A percentile compares a stretch with the other conserved stretches of the same genome.
Evolutionary conservation across 257 asterid species (phyloP).

Genomic region (Ilex asprella): DNA sequence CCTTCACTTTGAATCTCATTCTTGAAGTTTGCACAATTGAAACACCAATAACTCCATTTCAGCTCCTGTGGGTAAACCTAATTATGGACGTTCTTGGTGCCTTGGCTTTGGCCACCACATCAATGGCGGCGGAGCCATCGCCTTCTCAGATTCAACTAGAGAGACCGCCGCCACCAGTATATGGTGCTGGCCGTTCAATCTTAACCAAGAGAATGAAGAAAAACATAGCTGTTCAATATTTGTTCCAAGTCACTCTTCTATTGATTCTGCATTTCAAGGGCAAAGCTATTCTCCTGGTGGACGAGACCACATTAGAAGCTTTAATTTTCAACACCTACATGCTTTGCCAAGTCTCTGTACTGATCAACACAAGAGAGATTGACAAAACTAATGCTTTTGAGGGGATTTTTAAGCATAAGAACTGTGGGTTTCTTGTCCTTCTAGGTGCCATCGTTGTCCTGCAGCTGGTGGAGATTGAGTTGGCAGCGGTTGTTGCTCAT

Average conservation of each 20-base stretch:
- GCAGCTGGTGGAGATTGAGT: constrained; percentile 18
- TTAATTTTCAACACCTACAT: constrained; percentile 27
- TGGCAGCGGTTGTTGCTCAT: constrained; percentile 17
- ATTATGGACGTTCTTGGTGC: constrained; percentile 28
- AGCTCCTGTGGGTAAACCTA: constrained; percentile 38
- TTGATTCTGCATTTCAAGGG: constrained; percentile 23
- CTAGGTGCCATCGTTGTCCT: constrained; percentile 4
- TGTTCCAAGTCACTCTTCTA: constrained; percentile 21
- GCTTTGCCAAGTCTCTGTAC: constrained; percentile 29
- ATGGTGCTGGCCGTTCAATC: constrained; percentile 8
- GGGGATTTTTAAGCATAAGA: not conserved
- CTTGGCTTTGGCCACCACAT: constrained; percentile 18
- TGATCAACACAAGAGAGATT: constrained; percentile 22
- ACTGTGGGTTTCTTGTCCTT: constrained; percentile 6
- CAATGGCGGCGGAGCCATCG: constrained; percentile 8
- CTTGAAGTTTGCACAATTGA: constrained; percentile 9
- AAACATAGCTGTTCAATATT: constrained; percentile 21
- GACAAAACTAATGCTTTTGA: not conserved
- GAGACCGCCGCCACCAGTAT: not conserved
- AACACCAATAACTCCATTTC: constrained; percentile 18
- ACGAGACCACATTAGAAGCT: constrained; percentile 12
- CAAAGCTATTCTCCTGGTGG: constrained; percentile 2
- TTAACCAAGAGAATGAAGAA: constrained; percentile 25
- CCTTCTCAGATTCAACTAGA: constrained; percentile 1
- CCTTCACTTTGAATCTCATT: constrained; percentile 26